Conservation (phyloP, 202 grass and related monocot species). For the Musa balbisiana region DNA sequence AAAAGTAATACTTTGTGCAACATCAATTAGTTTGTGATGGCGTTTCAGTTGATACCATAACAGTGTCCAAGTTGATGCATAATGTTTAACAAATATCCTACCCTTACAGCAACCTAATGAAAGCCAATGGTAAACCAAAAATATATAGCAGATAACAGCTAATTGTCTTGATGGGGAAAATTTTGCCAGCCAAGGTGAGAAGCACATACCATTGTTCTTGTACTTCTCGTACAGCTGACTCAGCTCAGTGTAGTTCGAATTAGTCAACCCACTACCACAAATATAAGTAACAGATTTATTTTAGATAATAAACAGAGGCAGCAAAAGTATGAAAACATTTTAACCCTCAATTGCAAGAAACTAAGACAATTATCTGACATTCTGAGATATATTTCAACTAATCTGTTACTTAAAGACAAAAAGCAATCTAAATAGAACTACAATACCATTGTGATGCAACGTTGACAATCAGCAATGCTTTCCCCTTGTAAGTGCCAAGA, state of each 20-base stretch:
- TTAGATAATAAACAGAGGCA: background rate
- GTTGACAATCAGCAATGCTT: constrained; percentile 85
- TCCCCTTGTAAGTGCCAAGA: constrained; percentile 78
- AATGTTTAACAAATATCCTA: background rate
- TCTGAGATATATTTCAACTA: background rate
- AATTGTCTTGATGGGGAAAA: background rate
- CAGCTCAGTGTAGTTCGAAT: constrained; percentile 83
- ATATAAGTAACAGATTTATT: constrained; percentile 5
- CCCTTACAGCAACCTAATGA: background rate
- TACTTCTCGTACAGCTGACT: constrained; percentile 81
- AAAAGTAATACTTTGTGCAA: background rate
- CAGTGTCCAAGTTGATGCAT: no score
- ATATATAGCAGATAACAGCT: background rate
- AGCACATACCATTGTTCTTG: constrained; percentile 60
- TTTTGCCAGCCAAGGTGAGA: background rate
- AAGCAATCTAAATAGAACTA: constrained; percentile 14
- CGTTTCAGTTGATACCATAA: no score
- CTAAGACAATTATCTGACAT: background rate
- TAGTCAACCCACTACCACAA: constrained; percentile 64
- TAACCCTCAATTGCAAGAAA: background rate
- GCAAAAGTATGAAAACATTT: background rate
- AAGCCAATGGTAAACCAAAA: background rate
- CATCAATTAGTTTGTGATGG: no score
- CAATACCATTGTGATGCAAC: constrained; percentile 88
- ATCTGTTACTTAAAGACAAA: background rate